A percentile compares a stretch with the other conserved stretches of the same genome.
These are phyloP conservation scores for Beauveria bassiana DNA, from an alignment of 2,329 filamentous ascomycete genomes.

Conservation along the genomic window DNA sequence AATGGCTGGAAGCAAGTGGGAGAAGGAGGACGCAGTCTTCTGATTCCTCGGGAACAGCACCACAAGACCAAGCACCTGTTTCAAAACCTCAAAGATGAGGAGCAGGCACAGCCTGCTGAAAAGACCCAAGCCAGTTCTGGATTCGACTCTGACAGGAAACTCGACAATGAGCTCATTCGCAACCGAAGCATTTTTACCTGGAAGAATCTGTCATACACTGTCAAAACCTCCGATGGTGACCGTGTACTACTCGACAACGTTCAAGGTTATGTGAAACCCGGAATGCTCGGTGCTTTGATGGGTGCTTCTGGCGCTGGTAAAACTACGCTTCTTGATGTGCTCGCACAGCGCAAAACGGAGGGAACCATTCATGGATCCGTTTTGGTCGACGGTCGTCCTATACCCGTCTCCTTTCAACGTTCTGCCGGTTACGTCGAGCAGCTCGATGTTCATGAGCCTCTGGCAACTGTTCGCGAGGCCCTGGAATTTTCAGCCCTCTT, in stretches of 20 bases:
- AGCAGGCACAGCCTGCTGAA: too few relatives aligned
- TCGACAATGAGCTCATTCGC: too few relatives aligned
- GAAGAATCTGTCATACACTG: neutral
- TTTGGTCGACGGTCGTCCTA: neutral
- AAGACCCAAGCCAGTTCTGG: too few relatives aligned
- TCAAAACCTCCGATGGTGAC: neutral
- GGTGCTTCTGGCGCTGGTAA: neutral
- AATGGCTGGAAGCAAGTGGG: too few relatives aligned
- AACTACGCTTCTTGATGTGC: neutral
- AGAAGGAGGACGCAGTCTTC: too few relatives aligned
- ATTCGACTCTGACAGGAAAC: too few relatives aligned
- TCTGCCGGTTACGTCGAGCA: conserved; percentile 27
- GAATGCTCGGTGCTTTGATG: neutral
- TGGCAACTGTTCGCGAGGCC: conserved; percentile 38
- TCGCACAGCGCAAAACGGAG: neutral
- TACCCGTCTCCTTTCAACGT: neutral
- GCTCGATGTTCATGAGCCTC: conserved; percentile 40
- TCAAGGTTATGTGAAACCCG: neutral
- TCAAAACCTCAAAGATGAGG: too few relatives aligned
- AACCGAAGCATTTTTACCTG: neutral
- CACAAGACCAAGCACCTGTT: too few relatives aligned
- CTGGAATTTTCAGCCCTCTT: conserved; percentile 37
- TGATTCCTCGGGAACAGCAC: too few relatives aligned
- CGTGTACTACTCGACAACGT: neutral
- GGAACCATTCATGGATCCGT: neutral